These are phyloP conservation scores for Ogataea parapolymorpha DNA, from an alignment of 805 yeast species.

Conservation along the genomic window DNA sequence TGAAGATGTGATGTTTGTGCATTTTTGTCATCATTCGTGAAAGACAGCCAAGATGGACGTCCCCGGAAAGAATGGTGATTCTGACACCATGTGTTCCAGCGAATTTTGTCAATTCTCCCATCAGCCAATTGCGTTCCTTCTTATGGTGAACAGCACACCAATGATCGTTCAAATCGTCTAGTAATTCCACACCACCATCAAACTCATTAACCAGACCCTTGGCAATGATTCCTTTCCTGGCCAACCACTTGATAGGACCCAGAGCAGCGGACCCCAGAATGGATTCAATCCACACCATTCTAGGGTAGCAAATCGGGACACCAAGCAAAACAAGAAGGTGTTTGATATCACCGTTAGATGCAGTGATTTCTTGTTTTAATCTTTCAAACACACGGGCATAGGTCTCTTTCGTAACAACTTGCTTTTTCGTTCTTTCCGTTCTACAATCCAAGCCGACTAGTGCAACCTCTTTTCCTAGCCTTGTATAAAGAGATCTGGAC, in stretches of 20 bases:
- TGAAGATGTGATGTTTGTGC: constrained; percentile 40
- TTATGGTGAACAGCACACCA: constrained; percentile 94
- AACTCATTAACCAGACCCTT: constrained; percentile 84
- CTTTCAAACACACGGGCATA: constrained; percentile 63
- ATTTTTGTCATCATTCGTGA: constrained; percentile 68
- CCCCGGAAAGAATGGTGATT: constrained; percentile 85
- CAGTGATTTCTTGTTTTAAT: constrained; percentile 49
- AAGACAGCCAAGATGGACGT: constrained; percentile 84
- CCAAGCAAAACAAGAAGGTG: constrained; percentile 85
- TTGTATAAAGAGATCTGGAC: constrained; percentile 66
- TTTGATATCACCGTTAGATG: constrained; percentile 53
- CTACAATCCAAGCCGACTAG: constrained; percentile 88
- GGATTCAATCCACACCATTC: constrained; percentile 87
- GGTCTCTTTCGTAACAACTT: constrained; percentile 51
- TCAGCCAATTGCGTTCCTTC: constrained; percentile 70
- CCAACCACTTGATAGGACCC: constrained; percentile 58
- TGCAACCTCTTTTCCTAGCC: constrained; percentile 71
- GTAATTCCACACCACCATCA: constrained; percentile 85
- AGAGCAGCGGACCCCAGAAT: constrained; percentile 60
- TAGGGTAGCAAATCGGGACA: constrained; percentile 92
- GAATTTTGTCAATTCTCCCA: constrained; percentile 59
- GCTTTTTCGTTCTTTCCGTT: constrained; percentile 72
- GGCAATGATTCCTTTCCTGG: constrained; percentile 59
- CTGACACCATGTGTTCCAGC: constrained; percentile 65
- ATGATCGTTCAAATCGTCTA: constrained; percentile 93